phyloP scores from a whole-genome alignment of 2,329 filamentous ascomycete species.

The Cladosporium sp. region DNA sequence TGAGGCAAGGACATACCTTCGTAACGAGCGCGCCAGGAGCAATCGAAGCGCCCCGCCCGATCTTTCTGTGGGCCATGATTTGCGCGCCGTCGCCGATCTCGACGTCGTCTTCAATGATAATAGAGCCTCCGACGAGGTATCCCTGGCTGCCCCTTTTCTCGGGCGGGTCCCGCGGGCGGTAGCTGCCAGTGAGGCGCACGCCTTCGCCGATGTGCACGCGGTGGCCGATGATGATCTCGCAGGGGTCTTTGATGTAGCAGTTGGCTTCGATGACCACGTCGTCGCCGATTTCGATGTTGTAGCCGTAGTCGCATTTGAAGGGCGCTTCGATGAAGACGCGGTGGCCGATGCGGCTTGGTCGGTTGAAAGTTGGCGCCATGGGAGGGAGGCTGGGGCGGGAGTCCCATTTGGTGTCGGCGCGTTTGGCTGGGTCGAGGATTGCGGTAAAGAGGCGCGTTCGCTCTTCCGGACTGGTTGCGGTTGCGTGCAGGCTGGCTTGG shows the following conservation, averaged over 20 bases:
- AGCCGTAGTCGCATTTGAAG: conserved; percentile 92
- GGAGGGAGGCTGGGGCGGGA: conserved; percentile 43
- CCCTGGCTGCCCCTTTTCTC: conserved; percentile 70
- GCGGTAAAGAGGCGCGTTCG: conserved; percentile 66
- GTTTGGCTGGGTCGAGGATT: conserved; percentile 61
- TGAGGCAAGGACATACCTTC: conserved; percentile 37
- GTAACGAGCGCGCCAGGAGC: conserved; percentile 54
- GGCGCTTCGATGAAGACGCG: conserved; percentile 78
- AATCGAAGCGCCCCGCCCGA: conserved; percentile 51
- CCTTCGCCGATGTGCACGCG: conserved; percentile 69
- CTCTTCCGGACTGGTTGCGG: conserved; percentile 62
- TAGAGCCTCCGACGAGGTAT: conserved; percentile 63
- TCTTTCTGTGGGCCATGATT: conserved; percentile 54
- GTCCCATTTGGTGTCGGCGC: conserved; percentile 36
- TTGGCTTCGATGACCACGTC: conserved; percentile 79
- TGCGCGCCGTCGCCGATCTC: conserved; percentile 61
- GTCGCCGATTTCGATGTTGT: conserved; percentile 85
- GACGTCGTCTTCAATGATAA: conserved; percentile 72
- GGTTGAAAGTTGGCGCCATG: conserved; percentile 31
- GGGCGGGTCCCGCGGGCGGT: conserved; percentile 57
- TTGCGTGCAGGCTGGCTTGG: conserved; percentile 70
- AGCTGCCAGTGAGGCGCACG: conserved; percentile 79
- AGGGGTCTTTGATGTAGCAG: conserved; percentile 84
- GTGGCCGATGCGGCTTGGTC: conserved; percentile 54
- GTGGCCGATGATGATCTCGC: conserved; percentile 74